Percentiles rank a stretch among this genome's conserved stretches.
phyloP scores from a whole-genome alignment of 2,329 filamentous ascomycete species.

The Aspergillus arachidicola region DNA sequence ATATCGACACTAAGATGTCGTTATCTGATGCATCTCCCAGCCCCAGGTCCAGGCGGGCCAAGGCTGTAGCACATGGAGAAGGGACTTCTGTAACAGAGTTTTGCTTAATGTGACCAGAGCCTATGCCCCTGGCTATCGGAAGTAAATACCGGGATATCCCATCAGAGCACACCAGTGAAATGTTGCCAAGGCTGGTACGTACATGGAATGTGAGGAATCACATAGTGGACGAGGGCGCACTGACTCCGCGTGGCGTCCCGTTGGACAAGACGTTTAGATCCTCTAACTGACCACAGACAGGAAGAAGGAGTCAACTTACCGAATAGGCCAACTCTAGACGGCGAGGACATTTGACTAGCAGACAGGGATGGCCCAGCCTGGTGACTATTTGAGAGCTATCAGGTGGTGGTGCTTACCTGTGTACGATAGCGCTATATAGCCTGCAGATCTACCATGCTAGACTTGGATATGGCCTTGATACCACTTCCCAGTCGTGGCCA shows the following conservation, averaged over 20 bases:
- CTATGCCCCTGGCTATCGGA: neutral
- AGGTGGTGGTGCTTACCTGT: neutral
- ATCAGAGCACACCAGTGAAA: no score
- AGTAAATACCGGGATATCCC: neutral
- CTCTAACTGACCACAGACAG: neutral
- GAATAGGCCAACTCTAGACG: neutral
- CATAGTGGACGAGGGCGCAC: neutral
- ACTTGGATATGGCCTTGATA: neutral
- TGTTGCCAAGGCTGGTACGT: neutral
- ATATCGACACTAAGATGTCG: neutral
- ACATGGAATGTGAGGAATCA: neutral
- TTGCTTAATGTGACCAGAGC: neutral
- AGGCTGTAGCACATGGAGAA: neutral
- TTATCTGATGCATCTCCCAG: neutral
- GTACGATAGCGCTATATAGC: neutral
- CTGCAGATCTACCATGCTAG: neutral
- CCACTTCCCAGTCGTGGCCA: neutral
- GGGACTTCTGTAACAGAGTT: neutral
- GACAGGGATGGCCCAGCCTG: neutral
- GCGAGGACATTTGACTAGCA: no score
- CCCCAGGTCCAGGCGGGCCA: no score
- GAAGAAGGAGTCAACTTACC: neutral
- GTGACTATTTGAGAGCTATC: neutral
- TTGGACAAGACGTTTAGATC: neutral
- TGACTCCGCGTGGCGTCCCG: neutral